These are phyloP conservation scores for Syzygium jambos DNA, from an alignment of 345 rosid species.

Conservation along the genomic window DNA sequence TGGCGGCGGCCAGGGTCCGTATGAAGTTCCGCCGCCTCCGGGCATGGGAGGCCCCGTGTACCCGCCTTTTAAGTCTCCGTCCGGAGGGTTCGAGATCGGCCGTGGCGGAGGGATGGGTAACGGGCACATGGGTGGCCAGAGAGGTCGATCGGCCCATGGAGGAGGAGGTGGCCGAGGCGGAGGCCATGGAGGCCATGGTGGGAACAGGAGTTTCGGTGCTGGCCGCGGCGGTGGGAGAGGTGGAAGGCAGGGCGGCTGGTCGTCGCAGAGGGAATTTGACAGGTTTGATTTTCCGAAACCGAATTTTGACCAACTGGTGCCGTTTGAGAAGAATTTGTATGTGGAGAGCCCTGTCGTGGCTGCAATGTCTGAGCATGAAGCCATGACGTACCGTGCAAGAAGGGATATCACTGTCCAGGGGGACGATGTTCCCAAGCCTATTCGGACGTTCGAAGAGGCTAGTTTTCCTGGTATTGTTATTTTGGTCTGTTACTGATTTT, in stretches of 20 bases:
- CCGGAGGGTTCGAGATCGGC: conserved; percentile 39
- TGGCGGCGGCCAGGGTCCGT: background rate
- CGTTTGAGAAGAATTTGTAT: conserved; percentile 85
- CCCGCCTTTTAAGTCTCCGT: conserved; percentile 52
- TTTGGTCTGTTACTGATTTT: background rate
- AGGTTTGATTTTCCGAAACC: conserved; percentile 57
- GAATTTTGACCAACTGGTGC: conserved; percentile 67
- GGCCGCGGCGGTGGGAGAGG: conserved; percentile 27
- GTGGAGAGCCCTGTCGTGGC: conserved; percentile 52
- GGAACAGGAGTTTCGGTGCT: conserved; percentile 16
- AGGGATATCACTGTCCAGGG: conserved; percentile 80
- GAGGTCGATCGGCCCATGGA: conserved; percentile 5
- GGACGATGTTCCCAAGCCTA: conserved; percentile 72
- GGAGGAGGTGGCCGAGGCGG: background rate
- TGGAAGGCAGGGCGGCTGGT: conserved; percentile 47
- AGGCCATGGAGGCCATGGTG: conserved; percentile 9
- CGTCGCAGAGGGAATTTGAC: conserved; percentile 50
- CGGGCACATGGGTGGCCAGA: conserved; percentile 14
- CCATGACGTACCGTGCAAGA: conserved; percentile 38
- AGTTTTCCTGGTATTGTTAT: conserved; percentile 63
- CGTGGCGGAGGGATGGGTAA: conserved; percentile 17
- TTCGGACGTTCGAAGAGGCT: conserved; percentile 70
- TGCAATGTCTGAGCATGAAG: conserved; percentile 71
- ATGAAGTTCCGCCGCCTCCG: conserved; percentile 1
- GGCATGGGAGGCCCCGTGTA: conserved; percentile 11